A percentile compares a stretch with the other conserved stretches of the same genome.
These are phyloP conservation scores for Colletotrichum chrysophilum DNA, from an alignment of 2,329 filamentous ascomycete genomes.

Conservation along the genomic window DNA sequence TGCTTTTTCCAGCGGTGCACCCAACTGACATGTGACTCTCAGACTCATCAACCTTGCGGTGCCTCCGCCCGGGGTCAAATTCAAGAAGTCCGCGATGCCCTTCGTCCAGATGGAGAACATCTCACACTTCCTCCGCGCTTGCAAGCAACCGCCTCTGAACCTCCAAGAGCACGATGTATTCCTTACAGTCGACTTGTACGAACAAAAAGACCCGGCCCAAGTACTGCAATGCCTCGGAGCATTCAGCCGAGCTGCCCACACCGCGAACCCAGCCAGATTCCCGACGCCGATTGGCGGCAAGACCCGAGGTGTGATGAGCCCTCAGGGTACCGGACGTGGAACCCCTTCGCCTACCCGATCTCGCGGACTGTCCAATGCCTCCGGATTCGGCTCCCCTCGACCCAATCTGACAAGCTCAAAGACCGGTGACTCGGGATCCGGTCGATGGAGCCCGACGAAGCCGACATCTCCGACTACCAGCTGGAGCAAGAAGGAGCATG, in stretches of 20 bases:
- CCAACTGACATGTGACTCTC: slow-evolving; percentile 24
- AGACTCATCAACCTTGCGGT: slow-evolving; percentile 84
- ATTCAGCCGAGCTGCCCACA: slow-evolving; percentile 86
- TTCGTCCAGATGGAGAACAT: slow-evolving; percentile 99
- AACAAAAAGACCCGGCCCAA: slow-evolving; percentile 94
- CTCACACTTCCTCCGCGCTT: slow-evolving; percentile 90
- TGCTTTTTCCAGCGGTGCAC: background rate
- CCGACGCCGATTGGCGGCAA: slow-evolving; percentile 78
- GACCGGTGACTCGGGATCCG: slow-evolving; percentile 59
- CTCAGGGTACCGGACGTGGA: slow-evolving; percentile 64
- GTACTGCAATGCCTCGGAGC: slow-evolving; percentile 91
- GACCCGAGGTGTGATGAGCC: slow-evolving; percentile 62
- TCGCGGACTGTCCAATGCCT: slow-evolving; percentile 58
- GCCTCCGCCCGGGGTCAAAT: slow-evolving; percentile 81
- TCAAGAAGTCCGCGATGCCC: slow-evolving; percentile 92
- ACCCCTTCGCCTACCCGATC: slow-evolving; percentile 52
- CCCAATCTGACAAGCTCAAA: slow-evolving; percentile 49
- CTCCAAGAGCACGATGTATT: slow-evolving; percentile 95
- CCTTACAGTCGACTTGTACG: slow-evolving; percentile 94
- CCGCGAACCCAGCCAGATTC: slow-evolving; percentile 75
- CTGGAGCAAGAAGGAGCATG: slow-evolving; percentile 88
- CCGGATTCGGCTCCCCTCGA: slow-evolving; percentile 47
- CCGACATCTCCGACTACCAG: slow-evolving; percentile 72
- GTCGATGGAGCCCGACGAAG: slow-evolving; percentile 68
- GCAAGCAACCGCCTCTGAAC: slow-evolving; percentile 82